Percentiles rank a stretch among this genome's conserved stretches.
Evolutionary conservation across 1,284 basidiomycete genomes (phyloP).

Genomic region (Sutorius eximius): DNA sequence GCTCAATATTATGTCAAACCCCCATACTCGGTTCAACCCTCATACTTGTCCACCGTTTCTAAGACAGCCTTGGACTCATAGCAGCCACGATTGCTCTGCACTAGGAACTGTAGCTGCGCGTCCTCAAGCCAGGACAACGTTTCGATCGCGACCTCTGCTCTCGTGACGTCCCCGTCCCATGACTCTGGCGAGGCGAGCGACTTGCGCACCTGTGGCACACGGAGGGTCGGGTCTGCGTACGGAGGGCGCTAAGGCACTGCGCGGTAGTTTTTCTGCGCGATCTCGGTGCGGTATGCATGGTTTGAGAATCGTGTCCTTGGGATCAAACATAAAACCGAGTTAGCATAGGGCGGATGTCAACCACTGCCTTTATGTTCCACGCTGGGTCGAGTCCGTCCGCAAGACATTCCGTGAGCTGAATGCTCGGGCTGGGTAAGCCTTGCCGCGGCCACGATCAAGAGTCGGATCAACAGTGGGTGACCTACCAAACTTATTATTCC

Average conservation of each 20-base stretch:
- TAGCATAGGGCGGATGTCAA: not conserved
- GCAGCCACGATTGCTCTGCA: slow-evolving; percentile 13
- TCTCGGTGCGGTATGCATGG: not conserved
- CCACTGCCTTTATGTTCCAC: slow-evolving; percentile 33
- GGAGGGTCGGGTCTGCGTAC: slow-evolving; percentile 15
- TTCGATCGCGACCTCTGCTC: slow-evolving; percentile 20
- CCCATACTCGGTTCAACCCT: slow-evolving; percentile 16
- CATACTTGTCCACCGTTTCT: slow-evolving; percentile 19
- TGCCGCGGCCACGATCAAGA: not conserved
- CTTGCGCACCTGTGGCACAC: slow-evolving; percentile 5
- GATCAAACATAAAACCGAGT: not conserved
- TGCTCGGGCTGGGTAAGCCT: no score
- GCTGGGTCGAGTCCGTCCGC: slow-evolving; percentile 27
- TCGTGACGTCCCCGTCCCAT: slow-evolving; percentile 18
- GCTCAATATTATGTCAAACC: no score
- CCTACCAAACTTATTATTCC: slow-evolving; percentile 27
- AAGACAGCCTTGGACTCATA: slow-evolving; percentile 16
- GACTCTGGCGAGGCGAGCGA: not conserved
- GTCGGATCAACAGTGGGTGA: not conserved
- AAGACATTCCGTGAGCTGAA: slow-evolving; percentile 28
- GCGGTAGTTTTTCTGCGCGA: slow-evolving; percentile 3
- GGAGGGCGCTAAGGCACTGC: slow-evolving; percentile 18
- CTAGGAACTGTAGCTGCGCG: slow-evolving; percentile 19
- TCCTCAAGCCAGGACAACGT: slow-evolving; percentile 18
- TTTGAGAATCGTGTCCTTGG: slow-evolving; percentile 21